These are phyloP conservation scores for Neobulgaria alba DNA, from an alignment of 2,329 filamentous ascomycete genomes.

Conservation along the genomic window DNA sequence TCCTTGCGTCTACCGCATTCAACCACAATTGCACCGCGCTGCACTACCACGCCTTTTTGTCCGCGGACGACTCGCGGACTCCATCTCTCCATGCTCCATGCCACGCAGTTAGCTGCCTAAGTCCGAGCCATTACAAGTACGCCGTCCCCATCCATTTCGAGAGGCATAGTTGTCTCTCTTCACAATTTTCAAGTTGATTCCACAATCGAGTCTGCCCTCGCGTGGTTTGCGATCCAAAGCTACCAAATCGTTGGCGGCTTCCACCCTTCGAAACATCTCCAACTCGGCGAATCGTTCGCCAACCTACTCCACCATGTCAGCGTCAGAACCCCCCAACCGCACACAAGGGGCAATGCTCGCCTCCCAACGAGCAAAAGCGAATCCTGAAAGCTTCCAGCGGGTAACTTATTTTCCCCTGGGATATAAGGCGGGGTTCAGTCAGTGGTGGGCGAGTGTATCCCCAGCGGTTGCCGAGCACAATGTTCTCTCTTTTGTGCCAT, in stretches of 20 bases:
- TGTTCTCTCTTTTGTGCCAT: conserved; percentile 79
- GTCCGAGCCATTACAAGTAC: conserved; percentile 12
- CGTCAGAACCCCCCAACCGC: conserved; percentile 27
- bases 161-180: conserved; percentile 21
- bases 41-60: too few species aligned
- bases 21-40: too few species aligned
- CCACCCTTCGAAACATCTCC: conserved; percentile 22
- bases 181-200: conserved; percentile 29
- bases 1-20: too few species aligned
- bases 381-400: conserved; percentile 17
- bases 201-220: conserved; percentile 25
- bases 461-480: conserved; percentile 78
- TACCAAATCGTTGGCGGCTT: conserved; percentile 21
- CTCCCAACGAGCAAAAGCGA: conserved; percentile 36
- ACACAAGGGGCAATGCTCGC: conserved; percentile 39
- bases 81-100: too few species aligned
- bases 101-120: conserved; percentile 7
- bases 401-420: conserved; percentile 68
- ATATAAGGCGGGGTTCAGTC: conserved; percentile 83
- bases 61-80: too few species aligned
- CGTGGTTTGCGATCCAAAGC: conserved; percentile 26
- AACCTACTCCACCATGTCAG: conserved; percentile 27
- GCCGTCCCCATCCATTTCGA: conserved; percentile 8
- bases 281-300: conserved; percentile 17
- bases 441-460: conserved; percentile 90